phyloP scores from a whole-genome alignment of 1,284 basidiomycete species.

The Lentinula novae-zelandiae region DNA sequence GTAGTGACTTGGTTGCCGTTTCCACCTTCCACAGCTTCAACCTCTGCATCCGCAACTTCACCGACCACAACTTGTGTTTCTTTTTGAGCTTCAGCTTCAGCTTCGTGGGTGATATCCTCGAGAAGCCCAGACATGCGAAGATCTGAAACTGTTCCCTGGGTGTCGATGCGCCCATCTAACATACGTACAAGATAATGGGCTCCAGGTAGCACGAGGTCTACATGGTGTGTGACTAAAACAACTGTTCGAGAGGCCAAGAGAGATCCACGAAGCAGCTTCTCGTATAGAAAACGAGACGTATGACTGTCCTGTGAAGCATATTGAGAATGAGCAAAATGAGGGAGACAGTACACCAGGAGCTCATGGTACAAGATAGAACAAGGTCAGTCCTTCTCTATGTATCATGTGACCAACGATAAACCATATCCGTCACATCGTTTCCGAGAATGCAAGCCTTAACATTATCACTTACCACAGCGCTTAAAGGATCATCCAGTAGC shows the following conservation, averaged over 20 bases:
- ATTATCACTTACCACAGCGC: slow-evolving; percentile 15
- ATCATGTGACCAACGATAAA: too few relatives aligned
- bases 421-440: too few relatives aligned
- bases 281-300: slow-evolving; percentile 66
- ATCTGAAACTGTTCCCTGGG: slow-evolving; percentile 61
- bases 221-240: slow-evolving; percentile 70
- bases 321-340: background rate
- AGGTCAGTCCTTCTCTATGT: too few relatives aligned
- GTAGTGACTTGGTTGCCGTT: slow-evolving; percentile 24
- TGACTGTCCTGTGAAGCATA: slow-evolving; percentile 56
- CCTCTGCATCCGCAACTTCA: background rate
- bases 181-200: slow-evolving; percentile 69
- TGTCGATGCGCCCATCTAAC: slow-evolving; percentile 71
- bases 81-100: slow-evolving; percentile 26
- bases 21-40: slow-evolving; percentile 1
- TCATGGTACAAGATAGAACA: too few relatives aligned
- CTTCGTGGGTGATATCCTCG: slow-evolving; percentile 53
- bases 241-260: slow-evolving; percentile 66
- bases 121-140: slow-evolving; percentile 54
- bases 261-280: slow-evolving; percentile 60
- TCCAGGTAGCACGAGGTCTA: slow-evolving; percentile 68
- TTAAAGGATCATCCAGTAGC: slow-evolving; percentile 16
- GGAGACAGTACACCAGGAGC: too few relatives aligned
- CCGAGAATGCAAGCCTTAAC: too few relatives aligned
- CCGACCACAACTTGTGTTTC: slow-evolving; percentile 8